Evolutionary conservation across 352 stramenopile species (phyloP).

Genomic region (Aphanomyces stellatus): DNA sequence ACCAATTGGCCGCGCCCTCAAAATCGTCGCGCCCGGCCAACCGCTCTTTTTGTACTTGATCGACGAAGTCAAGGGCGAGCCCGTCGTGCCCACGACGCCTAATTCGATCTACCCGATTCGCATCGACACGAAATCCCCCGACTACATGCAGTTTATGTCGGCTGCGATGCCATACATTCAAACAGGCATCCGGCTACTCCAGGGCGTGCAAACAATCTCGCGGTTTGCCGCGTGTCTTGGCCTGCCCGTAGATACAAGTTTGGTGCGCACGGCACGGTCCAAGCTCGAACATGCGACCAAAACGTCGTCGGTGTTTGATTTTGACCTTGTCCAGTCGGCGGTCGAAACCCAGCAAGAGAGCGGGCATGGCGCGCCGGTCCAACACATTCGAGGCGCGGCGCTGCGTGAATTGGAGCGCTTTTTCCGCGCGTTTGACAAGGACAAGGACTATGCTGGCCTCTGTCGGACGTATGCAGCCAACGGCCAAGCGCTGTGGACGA

Average conservation of each 20-base stretch:
- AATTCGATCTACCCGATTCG: background rate
- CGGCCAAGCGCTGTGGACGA: slow-evolving; percentile 5
- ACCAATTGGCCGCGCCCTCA: background rate
- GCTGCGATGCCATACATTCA: slow-evolving; percentile 5
- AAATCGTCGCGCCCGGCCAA: background rate
- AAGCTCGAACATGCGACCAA: background rate
- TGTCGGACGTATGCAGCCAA: slow-evolving; percentile 4
- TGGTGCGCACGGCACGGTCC: background rate
- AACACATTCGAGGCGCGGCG: background rate
- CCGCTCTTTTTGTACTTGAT: slow-evolving; percentile 71
- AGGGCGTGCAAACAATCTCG: background rate
- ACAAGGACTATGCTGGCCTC: background rate
- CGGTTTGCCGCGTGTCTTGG: background rate
- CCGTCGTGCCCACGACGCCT: background rate
- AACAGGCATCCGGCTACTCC: background rate
- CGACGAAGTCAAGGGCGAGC: slow-evolving; percentile 39
- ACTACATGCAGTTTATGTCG: slow-evolving; percentile 5
- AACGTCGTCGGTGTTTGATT: slow-evolving; percentile 12
- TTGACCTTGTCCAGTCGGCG: background rate
- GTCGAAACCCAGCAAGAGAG: background rate
- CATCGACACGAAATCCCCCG: background rate
- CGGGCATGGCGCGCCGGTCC: background rate
- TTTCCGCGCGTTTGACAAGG: background rate
- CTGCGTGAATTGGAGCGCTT: slow-evolving; percentile 1
- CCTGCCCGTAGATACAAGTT: background rate